Evolutionary conservation across 164 flowering plant genomes (phyloP), one percentile per base, ranked within the genome.

Genomic region (Umbellularia californica): DNA sequence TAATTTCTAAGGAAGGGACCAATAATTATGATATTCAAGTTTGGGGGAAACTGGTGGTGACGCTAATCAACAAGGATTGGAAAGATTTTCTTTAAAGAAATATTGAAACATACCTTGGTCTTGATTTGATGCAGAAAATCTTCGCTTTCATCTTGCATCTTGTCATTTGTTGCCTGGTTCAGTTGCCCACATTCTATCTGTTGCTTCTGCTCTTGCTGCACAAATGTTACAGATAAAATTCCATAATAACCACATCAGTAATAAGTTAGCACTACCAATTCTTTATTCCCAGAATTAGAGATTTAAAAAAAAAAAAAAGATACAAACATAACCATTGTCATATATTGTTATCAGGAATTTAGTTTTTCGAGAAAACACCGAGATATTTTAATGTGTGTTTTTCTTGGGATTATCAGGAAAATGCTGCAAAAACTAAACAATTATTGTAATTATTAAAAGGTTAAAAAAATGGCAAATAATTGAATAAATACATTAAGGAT

Each of bases 91-190:
- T 55, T 55, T 15, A 13, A 15, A 55, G 60, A 55, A 55, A 55
- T n/a, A 55, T 55, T 15, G n/a, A 55, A 55, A 55, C 60, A 84
- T 76, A 92, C 98, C 87, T 88, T 87, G 72, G 86, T 76, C 84
- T 95, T 85, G 60, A 94, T 94, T 78, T 92, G 97, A 23, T 87
- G 88, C 52, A 90, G 78, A 62, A 90, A 87, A 68, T 87, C 88
- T 28, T 85, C 91, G 77, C 80, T 84, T 69, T 86, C 90, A 83
- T 90, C 88, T 30, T 68, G 27, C 27, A 28, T 84, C 77, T 73
- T 81, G 5, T 71, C 78, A 50, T 81, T 79, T 68, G 74, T 67
- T 63, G 72, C 74, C 58, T 79, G 86, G 70, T 73, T 78, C 64
- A 74, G 74, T 79, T 85, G 85, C 71, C 69, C 81, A 51, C 69